Evolutionary conservation across 495 filamentous ascomycete species (phyloP).

Genomic region (Penicillium diatomitis): DNA sequence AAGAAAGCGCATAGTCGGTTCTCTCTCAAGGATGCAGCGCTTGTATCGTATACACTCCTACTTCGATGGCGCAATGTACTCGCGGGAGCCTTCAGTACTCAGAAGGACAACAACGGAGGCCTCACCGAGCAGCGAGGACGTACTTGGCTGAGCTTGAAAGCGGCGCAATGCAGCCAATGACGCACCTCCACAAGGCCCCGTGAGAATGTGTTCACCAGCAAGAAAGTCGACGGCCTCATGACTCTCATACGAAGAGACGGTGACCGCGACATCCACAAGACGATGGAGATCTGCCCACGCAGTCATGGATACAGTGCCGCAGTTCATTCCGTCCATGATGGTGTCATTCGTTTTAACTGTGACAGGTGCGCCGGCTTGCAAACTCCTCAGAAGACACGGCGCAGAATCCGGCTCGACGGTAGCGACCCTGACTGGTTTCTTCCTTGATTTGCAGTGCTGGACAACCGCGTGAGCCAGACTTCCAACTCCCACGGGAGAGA

Average conservation of each 20-base stretch:
- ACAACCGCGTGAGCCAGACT: slow-evolving; percentile 54
- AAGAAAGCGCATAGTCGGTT: too few species aligned
- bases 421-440: slow-evolving; percentile 30
- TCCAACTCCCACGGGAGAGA: slow-evolving; percentile 58
- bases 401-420: slow-evolving; percentile 58
- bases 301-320: slow-evolving; percentile 52
- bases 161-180: slow-evolving; percentile 47
- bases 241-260: slow-evolving; percentile 46
- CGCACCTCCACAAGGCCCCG: slow-evolving; percentile 58
- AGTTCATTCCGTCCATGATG: slow-evolving; percentile 63
- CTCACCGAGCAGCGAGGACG: slow-evolving; percentile 20
- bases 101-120: slow-evolving; percentile 47
- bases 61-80: slow-evolving; percentile 26
- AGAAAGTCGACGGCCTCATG: slow-evolving; percentile 46
- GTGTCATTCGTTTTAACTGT: slow-evolving; percentile 41
- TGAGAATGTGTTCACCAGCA: slow-evolving; percentile 29
- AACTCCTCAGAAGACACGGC: slow-evolving; percentile 45
- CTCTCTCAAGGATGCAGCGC: too few species aligned
- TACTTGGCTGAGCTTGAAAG: slow-evolving; percentile 21
- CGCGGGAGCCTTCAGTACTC: slow-evolving; percentile 39
- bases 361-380: slow-evolving; percentile 34
- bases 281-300: slow-evolving; percentile 50
- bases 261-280: slow-evolving; percentile 49
- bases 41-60: slow-evolving; percentile 10
- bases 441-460: slow-evolving; percentile 44